phyloP scores from a whole-genome alignment of 2,329 filamentous ascomycete genomes.

The Colletotrichum liaoningense region DNA sequence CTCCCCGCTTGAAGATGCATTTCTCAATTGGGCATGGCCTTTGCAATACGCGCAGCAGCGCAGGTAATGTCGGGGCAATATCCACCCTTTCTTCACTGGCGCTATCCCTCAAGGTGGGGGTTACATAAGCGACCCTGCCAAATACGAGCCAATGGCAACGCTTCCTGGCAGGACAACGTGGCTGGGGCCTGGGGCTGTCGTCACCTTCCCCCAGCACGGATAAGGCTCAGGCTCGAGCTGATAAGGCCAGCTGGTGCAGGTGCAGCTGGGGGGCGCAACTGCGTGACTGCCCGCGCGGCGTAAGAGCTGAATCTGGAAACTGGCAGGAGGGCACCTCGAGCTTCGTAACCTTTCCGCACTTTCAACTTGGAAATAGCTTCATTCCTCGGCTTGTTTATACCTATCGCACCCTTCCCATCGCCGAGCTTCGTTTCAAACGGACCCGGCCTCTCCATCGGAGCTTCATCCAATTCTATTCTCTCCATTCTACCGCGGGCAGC shows the following conservation, averaged over 20 bases:
- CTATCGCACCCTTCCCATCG: not conserved
- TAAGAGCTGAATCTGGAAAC: constrained; percentile 13
- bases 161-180: constrained; percentile 12
- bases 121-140: constrained; percentile 6
- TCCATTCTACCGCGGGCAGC: not conserved
- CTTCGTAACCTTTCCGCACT: constrained; percentile 1
- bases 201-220: constrained; percentile 35
- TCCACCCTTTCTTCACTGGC: constrained; percentile 8
- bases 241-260: constrained; percentile 34
- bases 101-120: not conserved
- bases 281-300: constrained; percentile 7
- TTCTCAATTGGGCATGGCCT: constrained; percentile 25
- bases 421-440: not conserved
- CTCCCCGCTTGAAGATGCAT: constrained; percentile 11
- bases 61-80: constrained; percentile 2
- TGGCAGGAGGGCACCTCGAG: constrained; percentile 1
- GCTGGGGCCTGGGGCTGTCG: constrained; percentile 31
- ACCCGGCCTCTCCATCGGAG: not conserved
- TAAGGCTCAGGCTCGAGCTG: constrained; percentile 32
- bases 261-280: constrained; percentile 2
- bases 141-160: constrained; percentile 6
- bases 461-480: constrained; percentile 1
- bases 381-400: not conserved
- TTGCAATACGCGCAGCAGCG: constrained; percentile 22
- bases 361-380: not conserved